Percentiles rank a stretch among this genome's conserved stretches.
These are phyloP conservation scores for Scutellaria barbata DNA, from an alignment of 257 asterid genomes.

Conservation along the genomic window DNA sequence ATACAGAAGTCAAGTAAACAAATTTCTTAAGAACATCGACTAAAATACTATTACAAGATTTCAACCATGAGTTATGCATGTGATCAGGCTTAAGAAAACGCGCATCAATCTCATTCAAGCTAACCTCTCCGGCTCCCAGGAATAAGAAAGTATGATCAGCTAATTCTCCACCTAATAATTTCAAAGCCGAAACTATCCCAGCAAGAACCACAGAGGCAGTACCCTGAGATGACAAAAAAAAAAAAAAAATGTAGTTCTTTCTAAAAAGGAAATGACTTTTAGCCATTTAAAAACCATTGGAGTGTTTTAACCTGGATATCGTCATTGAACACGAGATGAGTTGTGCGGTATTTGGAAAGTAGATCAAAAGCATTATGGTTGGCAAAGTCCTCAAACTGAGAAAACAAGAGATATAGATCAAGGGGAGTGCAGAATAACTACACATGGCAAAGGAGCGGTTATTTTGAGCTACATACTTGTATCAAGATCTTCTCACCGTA, in stretches of 20 bases:
- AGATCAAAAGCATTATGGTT: slow-evolving; percentile 89
- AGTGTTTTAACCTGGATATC: slow-evolving; percentile 71
- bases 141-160: slow-evolving; percentile 89
- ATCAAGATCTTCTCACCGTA: slow-evolving; percentile 86
- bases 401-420: slow-evolving; percentile 20
- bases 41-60: not conserved
- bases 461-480: slow-evolving; percentile 52
- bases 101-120: slow-evolving; percentile 19
- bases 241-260: slow-evolving; percentile 19
- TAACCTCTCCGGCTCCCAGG: slow-evolving; percentile 98
- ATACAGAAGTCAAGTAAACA: not conserved
- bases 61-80: not conserved
- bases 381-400: slow-evolving; percentile 93
- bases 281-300: not conserved
- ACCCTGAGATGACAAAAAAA: slow-evolving; percentile 56
- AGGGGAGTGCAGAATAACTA: not conserved
- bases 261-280: not conserved
- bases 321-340: slow-evolving; percentile 92
- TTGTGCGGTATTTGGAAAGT: slow-evolving; percentile 75
- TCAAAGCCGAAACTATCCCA: slow-evolving; percentile 77
- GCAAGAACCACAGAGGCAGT: slow-evolving; percentile 93
- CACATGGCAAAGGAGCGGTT: not conserved
- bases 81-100: not conserved
- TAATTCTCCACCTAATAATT: slow-evolving; percentile 68
- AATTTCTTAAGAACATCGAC: not conserved